Evolutionary conservation across 2,329 filamentous ascomycete species (phyloP), one percentile per base, ranked within the genome.

Genomic region (Claviceps capensis): DNA sequence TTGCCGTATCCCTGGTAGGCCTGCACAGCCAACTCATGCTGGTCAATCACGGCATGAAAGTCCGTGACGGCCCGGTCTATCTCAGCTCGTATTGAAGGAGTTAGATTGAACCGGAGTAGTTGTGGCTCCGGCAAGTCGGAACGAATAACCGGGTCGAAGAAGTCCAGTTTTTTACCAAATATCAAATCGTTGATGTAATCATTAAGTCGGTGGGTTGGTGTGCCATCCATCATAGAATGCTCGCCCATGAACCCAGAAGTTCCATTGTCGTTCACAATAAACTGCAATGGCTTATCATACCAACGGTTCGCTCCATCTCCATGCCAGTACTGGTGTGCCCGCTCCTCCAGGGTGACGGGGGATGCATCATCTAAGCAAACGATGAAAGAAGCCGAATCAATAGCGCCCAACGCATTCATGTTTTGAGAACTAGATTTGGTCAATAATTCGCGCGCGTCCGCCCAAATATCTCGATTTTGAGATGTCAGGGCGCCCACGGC

Each of bases 191-290:
- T 94, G 65, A 94, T 79, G 64, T 89, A 93, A 76, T 98, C 93
- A 69, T 96, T 98, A 16, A 98, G 78, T 45, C 94, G 85, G 71
- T 97, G 93, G 2, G 94, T 98, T 1, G 94, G 90, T 6, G 93
- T 98, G 58, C 94, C 93, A 66, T 98, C 93, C 94, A 98, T 98
- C 93, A 98, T 97, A 62, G 87, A 94, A 77, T 98, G 93, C 72
- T 98, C 93, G 63, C 93, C 93, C 78, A 89, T 91, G 77, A 98
- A 98, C 55, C 93, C 93, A 2, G 93, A 86, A 7, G 93, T 95
- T 60, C 93, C 93, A 67, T 98, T 98, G 67, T 98, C 90, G 69
- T 95, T 96, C 72, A 98, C 69, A 66, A 98, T 95, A 73, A 98
- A 97, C 71, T 98, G 91, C 51, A 95, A 74, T 5, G 93, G 93